These are phyloP conservation scores for Usnea hakonensis DNA, from an alignment of 495 filamentous ascomycete species.

Conservation along the genomic window DNA sequence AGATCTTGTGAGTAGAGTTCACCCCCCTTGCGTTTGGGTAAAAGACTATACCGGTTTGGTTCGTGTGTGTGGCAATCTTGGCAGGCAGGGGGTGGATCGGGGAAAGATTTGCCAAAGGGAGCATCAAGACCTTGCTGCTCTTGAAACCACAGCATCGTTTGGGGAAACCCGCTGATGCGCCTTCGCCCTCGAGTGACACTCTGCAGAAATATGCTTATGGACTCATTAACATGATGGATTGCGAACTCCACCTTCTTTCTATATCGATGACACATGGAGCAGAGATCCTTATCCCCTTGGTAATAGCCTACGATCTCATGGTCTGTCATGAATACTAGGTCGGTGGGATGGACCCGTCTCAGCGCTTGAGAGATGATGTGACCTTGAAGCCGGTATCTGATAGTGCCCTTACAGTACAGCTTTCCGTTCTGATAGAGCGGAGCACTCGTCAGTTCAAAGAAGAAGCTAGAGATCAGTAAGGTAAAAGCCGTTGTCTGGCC, in stretches of 20 bases:
- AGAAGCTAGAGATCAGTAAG: conserved; percentile 23
- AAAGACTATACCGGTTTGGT: too few relatives aligned
- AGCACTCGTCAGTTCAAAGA: conserved; percentile 18
- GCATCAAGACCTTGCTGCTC: conserved; percentile 19
- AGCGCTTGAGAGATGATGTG: conserved; percentile 11
- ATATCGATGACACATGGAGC: conserved; percentile 19
- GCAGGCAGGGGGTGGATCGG: not conserved
- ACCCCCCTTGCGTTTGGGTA: too few relatives aligned
- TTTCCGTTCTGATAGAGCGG: conserved; percentile 14
- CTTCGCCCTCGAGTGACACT: not conserved
- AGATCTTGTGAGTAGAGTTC: too few relatives aligned
- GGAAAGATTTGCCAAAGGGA: not conserved
- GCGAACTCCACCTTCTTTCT: conserved; percentile 18
- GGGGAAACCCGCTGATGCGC: conserved; percentile 26
- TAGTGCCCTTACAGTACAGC: conserved; percentile 18
- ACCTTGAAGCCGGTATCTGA: conserved; percentile 20
- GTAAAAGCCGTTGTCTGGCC: conserved; percentile 10
- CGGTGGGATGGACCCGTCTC: not conserved
- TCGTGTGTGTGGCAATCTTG: too few relatives aligned
- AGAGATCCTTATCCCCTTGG: conserved; percentile 13
- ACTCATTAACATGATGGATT: conserved; percentile 16
- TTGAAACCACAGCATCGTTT: conserved; percentile 24
- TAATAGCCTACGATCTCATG: conserved; percentile 3
- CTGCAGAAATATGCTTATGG: conserved; percentile 19
- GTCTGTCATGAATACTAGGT: conserved; percentile 6